These are phyloP conservation scores for Elaphomyces granulatus DNA, from an alignment of 495 filamentous ascomycete genomes.

Conservation along the genomic window DNA sequence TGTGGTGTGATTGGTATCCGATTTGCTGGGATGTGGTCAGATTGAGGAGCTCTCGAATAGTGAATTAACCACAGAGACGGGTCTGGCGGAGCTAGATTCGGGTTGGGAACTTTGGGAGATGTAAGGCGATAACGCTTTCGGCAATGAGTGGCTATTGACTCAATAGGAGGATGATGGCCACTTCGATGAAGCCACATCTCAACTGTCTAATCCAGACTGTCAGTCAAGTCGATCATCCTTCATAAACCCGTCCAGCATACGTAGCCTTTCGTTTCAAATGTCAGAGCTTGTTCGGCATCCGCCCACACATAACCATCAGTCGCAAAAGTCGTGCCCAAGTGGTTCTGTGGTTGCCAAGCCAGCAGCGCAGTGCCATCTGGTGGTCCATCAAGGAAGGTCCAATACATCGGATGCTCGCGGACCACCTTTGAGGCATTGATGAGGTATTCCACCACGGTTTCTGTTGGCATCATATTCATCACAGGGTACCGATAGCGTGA, in stretches of 20 bases:
- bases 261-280: conserved; percentile 59
- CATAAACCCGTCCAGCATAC: conserved; percentile 40
- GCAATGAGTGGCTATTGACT: conserved; percentile 54
- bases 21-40: conserved; percentile 51
- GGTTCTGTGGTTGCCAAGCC: conserved; percentile 66
- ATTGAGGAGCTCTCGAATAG: conserved; percentile 59
- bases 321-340: conserved; percentile 54
- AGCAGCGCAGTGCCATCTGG: conserved; percentile 66
- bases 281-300: conserved; percentile 55
- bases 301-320: conserved; percentile 90
- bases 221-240: background rate
- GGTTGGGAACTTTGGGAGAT: conserved; percentile 43
- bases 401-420: conserved; percentile 69
- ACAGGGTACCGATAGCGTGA: conserved; percentile 61
- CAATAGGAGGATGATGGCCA: conserved; percentile 55
- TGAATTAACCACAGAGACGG: conserved; percentile 88
- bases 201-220: conserved; percentile 34
- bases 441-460: conserved; percentile 63
- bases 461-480: conserved; percentile 47
- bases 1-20: conserved; percentile 45
- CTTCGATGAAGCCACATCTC: conserved; percentile 71
- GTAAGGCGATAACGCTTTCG: conserved; percentile 74
- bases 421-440: conserved; percentile 66
- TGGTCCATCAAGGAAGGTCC: conserved; percentile 69
- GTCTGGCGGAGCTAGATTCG: conserved; percentile 50